Evolutionary conservation across 306 rosid genomes (phyloP), one percentile per base, ranked within the genome.

Genomic region (Pterocarpus santalinus): DNA sequence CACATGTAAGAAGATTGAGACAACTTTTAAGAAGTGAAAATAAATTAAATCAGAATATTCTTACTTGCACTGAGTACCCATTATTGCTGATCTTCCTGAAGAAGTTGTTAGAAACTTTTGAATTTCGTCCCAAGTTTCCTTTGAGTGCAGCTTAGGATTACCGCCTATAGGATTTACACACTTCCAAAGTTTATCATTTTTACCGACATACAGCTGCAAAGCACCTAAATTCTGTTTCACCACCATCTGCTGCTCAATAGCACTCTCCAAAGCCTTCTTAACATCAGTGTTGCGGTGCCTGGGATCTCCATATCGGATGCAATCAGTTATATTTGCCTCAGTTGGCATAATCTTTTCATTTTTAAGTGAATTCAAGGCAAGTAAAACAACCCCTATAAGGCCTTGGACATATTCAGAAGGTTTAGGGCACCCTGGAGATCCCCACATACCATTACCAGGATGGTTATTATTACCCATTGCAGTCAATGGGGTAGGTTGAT

Each of bases 321-420:
- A 91, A 55, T 90, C 94, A 58, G 84, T 72, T 77, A 94, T 92
- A 87, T 92, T 92, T 57, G 84, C 89, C 89, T 90, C 97, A 44
- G 90, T 94, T 78, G 98, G 98, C 95, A 85, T 85, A 82, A 94
- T 78, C 88, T 88, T 92, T 71, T 90, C 97, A 44, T 8, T 72
- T 87, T 92, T 91, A 79, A 94, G 88, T 11, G 95, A 82, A 86
- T 89, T 90, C 72, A 94, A 86, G 79, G 98, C 86, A 79, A 89
- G 92, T 83, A 94, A 85, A 79, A 94, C 91, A 83, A 94, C 88
- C 4, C 98, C 95, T 39, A 92, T 91, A 84, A 90, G 95, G 64
- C 97, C 92, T 85, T 94, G 97, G 64, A 90, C 93, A 47, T 82
- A 84, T 64, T 92, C 94, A 36, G 98, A 86, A 64, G 98, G 97